Percentiles rank a stretch among this genome's conserved stretches.
These are phyloP conservation scores for Colletotrichum higginsianum DNA, from an alignment of 2,329 filamentous ascomycete species.

Conservation along the genomic window DNA sequence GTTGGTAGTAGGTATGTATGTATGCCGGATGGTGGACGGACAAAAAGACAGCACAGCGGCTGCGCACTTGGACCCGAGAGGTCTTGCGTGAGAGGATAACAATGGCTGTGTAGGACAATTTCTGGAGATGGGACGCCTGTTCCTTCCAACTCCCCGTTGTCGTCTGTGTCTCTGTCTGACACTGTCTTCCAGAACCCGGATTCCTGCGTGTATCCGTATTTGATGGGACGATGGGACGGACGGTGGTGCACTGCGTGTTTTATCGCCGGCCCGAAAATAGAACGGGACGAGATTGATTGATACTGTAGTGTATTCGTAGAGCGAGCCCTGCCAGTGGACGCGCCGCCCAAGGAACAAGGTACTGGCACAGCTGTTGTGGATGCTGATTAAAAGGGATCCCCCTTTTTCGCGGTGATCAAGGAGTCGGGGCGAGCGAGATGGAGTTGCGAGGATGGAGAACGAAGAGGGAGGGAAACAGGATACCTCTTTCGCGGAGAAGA, in stretches of 20 bases:
- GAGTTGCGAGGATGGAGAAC: slow-evolving; percentile 36
- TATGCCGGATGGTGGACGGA: background rate
- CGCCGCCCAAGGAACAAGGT: background rate
- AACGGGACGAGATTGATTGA: slow-evolving; percentile 16
- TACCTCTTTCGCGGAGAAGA: background rate
- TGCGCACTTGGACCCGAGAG: slow-evolving; percentile 22
- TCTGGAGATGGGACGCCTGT: slow-evolving; percentile 38
- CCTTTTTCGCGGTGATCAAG: slow-evolving; percentile 29
- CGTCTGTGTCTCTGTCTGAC: slow-evolving; percentile 19
- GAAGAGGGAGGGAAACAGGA: slow-evolving; percentile 18
- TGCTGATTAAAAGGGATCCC: slow-evolving; percentile 34
- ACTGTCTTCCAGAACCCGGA: slow-evolving; percentile 24
- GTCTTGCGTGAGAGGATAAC: background rate
- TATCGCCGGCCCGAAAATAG: slow-evolving; percentile 41
- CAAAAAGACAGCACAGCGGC: slow-evolving; percentile 23
- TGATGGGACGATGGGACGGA: slow-evolving; percentile 40
- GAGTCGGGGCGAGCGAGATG: slow-evolving; percentile 9
- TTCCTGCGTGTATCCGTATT: slow-evolving; percentile 7
- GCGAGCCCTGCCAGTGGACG: slow-evolving; percentile 2
- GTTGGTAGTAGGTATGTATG: background rate
- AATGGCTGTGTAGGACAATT: background rate
- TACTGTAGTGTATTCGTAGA: background rate
- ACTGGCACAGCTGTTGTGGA: slow-evolving; percentile 34
- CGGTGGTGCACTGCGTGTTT: slow-evolving; percentile 38
- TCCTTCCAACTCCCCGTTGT: slow-evolving; percentile 22